phyloP scores from a whole-genome alignment of 345 rosid species.

The Euphorbia peplus region DNA sequence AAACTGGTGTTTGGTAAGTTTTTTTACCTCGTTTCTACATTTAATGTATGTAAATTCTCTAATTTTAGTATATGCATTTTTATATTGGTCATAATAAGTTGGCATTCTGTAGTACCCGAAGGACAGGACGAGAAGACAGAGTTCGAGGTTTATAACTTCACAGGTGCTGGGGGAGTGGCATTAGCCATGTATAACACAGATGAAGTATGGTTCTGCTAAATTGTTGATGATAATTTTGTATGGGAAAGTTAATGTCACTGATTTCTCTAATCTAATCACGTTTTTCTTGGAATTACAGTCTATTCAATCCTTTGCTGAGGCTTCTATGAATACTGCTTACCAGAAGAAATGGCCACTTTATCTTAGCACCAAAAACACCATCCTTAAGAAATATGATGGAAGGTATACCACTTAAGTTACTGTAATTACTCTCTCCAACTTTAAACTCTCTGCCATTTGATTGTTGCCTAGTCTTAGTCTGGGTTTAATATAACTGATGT shows the following conservation, averaged over 20 bases:
- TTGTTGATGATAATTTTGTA: neutral
- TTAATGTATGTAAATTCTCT: neutral
- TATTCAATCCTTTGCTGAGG: conserved; percentile 82
- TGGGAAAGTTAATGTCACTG: conserved; percentile 1
- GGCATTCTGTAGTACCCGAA: conserved; percentile 56
- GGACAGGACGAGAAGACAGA: conserved; percentile 72
- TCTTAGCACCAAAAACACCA: conserved; percentile 96
- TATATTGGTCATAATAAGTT: neutral
- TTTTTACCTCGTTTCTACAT: neutral
- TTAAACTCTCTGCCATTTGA: neutral
- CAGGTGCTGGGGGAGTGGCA: conserved; percentile 92
- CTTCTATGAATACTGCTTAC: conserved; percentile 90
- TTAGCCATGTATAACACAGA: conserved; percentile 96
- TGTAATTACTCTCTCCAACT: neutral
- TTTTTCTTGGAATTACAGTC: conserved; percentile 51
- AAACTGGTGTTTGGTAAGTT: conserved; percentile 78
- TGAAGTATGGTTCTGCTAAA: conserved; percentile 50
- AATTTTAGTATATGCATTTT: neutral
- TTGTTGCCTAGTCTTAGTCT: neutral
- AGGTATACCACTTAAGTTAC: conserved; percentile 45
- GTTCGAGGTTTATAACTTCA: conserved; percentile 76
- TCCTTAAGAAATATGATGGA: conserved; percentile 99
- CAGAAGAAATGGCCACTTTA: conserved; percentile 98
- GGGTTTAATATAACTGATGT: neutral
- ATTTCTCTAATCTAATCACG: neutral